Conservation (phyloP, 1,284 basidiomycete species). For the Naganishia sp. region DNA sequence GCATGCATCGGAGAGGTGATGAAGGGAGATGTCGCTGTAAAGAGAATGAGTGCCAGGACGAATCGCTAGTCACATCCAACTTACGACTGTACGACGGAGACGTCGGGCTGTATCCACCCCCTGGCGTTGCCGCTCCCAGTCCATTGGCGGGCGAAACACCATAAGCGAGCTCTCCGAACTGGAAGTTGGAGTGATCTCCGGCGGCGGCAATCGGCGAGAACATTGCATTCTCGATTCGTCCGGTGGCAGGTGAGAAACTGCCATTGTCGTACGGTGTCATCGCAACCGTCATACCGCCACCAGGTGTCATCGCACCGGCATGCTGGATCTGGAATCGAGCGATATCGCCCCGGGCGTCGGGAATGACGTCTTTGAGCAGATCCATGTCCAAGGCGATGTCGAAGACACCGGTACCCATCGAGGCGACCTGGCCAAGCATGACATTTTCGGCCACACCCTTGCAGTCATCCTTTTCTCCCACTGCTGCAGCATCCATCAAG, state of each 20-base stretch:
- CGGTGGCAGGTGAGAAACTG: slow-evolving; percentile 57
- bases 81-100: slow-evolving; percentile 35
- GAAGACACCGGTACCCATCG: slow-evolving; percentile 94
- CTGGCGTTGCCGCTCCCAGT: slow-evolving; percentile 67
- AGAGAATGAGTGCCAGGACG: slow-evolving; percentile 38
- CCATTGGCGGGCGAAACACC: slow-evolving; percentile 76
- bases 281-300: slow-evolving; percentile 64
- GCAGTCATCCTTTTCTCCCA: slow-evolving; percentile 97
- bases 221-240: slow-evolving; percentile 79
- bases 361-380: slow-evolving; percentile 98
- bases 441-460: slow-evolving; percentile 98
- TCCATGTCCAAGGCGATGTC: slow-evolving; percentile 95
- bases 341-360: slow-evolving; percentile 60
- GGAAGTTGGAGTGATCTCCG: slow-evolving; percentile 71
- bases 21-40: slow-evolving; percentile 69
- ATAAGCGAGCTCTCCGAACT: slow-evolving; percentile 68
- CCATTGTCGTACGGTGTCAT: slow-evolving; percentile 91
- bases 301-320: slow-evolving; percentile 88
- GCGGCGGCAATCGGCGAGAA: slow-evolving; percentile 93
- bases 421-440: slow-evolving; percentile 97
- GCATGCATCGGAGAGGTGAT: slow-evolving; percentile 54
- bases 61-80: slow-evolving; percentile 22
- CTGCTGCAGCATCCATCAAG: slow-evolving; percentile 95
- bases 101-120: slow-evolving; percentile 77
- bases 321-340: slow-evolving; percentile 84